These are phyloP conservation scores for Phaffia rhodozyma DNA, from an alignment of 1,284 basidiomycete species.

Conservation along the genomic window DNA sequence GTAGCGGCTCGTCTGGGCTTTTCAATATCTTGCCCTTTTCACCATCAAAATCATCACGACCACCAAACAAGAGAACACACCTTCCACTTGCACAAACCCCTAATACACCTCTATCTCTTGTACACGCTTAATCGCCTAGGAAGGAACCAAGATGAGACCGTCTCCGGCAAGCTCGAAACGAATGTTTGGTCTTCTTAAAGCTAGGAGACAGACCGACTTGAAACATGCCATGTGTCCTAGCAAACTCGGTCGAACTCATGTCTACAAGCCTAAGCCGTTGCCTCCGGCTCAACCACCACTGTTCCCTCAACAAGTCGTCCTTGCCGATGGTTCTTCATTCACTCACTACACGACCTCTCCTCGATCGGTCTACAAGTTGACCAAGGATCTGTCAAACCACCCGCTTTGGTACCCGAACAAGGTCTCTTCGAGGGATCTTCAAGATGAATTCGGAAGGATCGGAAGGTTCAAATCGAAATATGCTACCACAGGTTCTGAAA, in stretches of 20 bases:
- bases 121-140: too few relatives aligned
- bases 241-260: conserved; percentile 3
- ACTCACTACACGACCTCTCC: conserved; percentile 68
- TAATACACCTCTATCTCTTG: too few relatives aligned
- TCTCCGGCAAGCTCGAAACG: too few relatives aligned
- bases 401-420: conserved; percentile 52
- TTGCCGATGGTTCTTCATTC: conserved; percentile 65
- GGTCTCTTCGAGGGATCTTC: conserved; percentile 33
- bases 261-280: background rate
- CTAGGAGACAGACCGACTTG: too few relatives aligned
- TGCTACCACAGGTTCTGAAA: conserved; percentile 24
- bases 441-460: conserved; percentile 52
- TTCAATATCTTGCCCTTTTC: too few relatives aligned
- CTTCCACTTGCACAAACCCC: too few relatives aligned
- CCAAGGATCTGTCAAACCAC: conserved; percentile 64
- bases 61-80: too few relatives aligned
- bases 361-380: conserved; percentile 50
- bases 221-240: too few relatives aligned
- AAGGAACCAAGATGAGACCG: too few relatives aligned
- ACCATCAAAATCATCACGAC: too few relatives aligned
- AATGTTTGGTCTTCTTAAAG: too few relatives aligned
- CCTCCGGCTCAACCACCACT: conserved; percentile 38
- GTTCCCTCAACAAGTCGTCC: conserved; percentile 61
- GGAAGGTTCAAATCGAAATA: conserved; percentile 60
- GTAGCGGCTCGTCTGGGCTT: too few relatives aligned